Conservation (phyloP, 139 green algal genomes). For the Chlorella sp. region DNA sequence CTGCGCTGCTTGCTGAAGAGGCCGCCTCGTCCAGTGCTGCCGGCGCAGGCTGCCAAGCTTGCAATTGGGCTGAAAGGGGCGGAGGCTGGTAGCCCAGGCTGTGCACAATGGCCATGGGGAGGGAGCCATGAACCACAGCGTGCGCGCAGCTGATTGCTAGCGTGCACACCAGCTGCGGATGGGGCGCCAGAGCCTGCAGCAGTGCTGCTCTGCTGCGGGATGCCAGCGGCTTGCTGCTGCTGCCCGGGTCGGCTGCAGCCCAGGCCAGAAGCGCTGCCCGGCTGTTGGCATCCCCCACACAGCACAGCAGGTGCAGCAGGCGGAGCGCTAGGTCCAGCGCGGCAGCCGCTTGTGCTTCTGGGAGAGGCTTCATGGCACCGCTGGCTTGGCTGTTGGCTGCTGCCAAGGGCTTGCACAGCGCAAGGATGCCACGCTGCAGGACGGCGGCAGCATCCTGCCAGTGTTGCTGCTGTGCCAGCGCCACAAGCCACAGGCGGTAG, state of each 20-base stretch:
- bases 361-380: neutral
- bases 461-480: neutral
- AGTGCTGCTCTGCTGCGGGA: neutral
- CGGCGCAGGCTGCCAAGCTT: neutral
- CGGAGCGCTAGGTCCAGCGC: conserved; percentile 26
- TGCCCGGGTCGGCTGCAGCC: neutral
- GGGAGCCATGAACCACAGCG: neutral
- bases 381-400: neutral
- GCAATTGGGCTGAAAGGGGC: neutral
- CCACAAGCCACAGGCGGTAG: conserved; percentile 29
- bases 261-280: neutral
- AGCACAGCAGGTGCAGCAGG: conserved; percentile 27
- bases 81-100: neutral
- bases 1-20: neutral
- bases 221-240: neutral
- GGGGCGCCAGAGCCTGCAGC: neutral
- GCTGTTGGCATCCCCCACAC: neutral
- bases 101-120: conserved; percentile 1
- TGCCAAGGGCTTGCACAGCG: neutral
- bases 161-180: neutral
- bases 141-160: conserved; percentile 10
- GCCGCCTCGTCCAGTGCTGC: too few relatives aligned
- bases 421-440: conserved; percentile 17
- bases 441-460: conserved; percentile 21
- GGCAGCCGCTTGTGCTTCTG: neutral